Evolutionary conservation across 306 rosid species (phyloP), one percentile per base, ranked within the genome.

Genomic region (Rosa multiflora): DNA sequence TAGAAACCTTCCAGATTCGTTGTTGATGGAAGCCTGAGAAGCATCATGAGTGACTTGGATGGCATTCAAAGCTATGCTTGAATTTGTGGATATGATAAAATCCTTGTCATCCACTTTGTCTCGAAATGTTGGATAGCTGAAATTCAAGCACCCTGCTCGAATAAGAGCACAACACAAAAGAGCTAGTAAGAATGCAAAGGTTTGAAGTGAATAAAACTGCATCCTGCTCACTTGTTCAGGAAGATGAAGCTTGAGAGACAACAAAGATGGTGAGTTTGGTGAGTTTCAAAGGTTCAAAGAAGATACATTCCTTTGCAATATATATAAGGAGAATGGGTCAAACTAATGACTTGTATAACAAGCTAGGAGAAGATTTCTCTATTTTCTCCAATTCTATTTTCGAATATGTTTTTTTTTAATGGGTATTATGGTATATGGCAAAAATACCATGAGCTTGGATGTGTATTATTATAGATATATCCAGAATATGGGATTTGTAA

Each of bases 11-110:
- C 84, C 83, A 18, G 86, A 77, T 39, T 56, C 21, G 29, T 87
- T 79, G 18, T 20, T n/a, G 55, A 87, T 26, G 0, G 44, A 29
- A 7, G 10, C 2, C 2, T 7, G 12, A 55, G 59, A 40, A 46
- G 58, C 48, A 75, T 87, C 88, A 47, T 71, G 72, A 21, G 90
- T 84, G 15, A 87, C 81, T 77, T 87, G 86, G 52, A 80, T 74
- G 42, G 85, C 86, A 52, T 32, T 0, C 0, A 0, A 1, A 8
- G 0, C 12, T 26, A 84, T 56, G 3, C 4, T 2, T 4, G 90
- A 80, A 7, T 79, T 40, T 11, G 15, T 2, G 18, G n/a, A 43
- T 6, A 6, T 13, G 51, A 63, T 20, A 2, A 62, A 39, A 17
- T 12, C 4, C 14, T 13, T 8, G 2, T 47, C 44, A 3, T 72